A percentile compares a stretch with the other conserved stretches of the same genome.
These are phyloP conservation scores for Nannochloris sp. DNA, from an alignment of 139 green algal genomes.

Conservation along the genomic window DNA sequence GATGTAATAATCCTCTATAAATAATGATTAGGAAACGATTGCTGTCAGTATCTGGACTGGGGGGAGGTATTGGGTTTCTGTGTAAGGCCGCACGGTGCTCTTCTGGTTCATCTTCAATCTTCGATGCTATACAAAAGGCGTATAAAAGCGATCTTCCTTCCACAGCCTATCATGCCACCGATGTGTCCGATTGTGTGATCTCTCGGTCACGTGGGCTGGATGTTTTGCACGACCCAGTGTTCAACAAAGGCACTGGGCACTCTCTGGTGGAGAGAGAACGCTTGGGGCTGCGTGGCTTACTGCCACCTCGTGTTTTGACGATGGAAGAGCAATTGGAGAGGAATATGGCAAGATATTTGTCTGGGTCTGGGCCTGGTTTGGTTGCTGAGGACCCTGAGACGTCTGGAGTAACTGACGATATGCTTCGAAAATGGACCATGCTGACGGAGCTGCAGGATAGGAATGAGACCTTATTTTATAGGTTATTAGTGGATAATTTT, in stretches of 20 bases:
- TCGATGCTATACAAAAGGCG: no score
- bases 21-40: no score
- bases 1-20: no score
- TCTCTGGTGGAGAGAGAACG: constrained; percentile 69
- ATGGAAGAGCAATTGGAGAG: constrained; percentile 56
- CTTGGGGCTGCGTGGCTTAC: constrained; percentile 74
- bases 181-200: constrained; percentile 12
- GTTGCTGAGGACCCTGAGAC: constrained; percentile 32
- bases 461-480: constrained; percentile 95
- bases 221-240: constrained; percentile 22
- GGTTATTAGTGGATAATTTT: constrained; percentile 50
- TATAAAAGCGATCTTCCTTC: not conserved
- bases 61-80: no score
- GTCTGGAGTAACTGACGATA: constrained; percentile 48
- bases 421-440: constrained; percentile 60
- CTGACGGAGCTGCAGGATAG: constrained; percentile 75
- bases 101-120: no score
- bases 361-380: constrained; percentile 21
- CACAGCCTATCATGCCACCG: constrained; percentile 13
- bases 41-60: no score
- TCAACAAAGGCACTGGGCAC: constrained; percentile 71
- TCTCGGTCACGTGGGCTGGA: constrained; percentile 7
- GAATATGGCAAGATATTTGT: constrained; percentile 51
- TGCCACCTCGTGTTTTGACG: constrained; percentile 55
- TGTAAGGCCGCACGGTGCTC: no score